Evolutionary conservation across 2,329 filamentous ascomycete genomes (phyloP).

Genomic region (Torrubiellomyces zombiae): DNA sequence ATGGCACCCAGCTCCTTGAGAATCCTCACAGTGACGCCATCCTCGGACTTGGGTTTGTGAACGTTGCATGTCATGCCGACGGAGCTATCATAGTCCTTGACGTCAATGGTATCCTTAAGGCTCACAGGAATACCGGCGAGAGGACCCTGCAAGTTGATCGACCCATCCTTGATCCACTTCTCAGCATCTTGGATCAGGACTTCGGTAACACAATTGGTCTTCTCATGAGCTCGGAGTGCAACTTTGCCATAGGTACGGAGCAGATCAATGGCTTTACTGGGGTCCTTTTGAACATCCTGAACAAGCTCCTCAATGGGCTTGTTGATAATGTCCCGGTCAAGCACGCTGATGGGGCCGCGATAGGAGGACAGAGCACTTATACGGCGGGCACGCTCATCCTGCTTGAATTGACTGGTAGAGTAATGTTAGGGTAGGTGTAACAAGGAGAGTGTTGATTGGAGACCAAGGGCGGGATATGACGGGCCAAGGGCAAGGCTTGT

Average conservation of each 20-base stretch:
- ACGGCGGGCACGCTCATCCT: slow-evolving; percentile 53
- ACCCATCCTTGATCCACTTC: slow-evolving; percentile 42
- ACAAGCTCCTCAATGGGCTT: slow-evolving; percentile 67
- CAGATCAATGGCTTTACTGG: slow-evolving; percentile 50
- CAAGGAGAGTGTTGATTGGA: neutral
- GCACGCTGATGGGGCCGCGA: slow-evolving; percentile 42
- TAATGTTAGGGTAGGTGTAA: slow-evolving; percentile 11
- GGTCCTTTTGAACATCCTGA: slow-evolving; percentile 54
- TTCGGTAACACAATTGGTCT: slow-evolving; percentile 83
- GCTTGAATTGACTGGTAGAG: slow-evolving; percentile 52
- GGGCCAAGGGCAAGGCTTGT: neutral
- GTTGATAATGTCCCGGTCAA: slow-evolving; percentile 51
- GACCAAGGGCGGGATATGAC: slow-evolving; percentile 1
- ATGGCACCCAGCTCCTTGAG: slow-evolving; percentile 79
- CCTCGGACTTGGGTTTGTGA: slow-evolving; percentile 45
- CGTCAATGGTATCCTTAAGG: slow-evolving; percentile 64
- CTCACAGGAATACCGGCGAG: slow-evolving; percentile 77
- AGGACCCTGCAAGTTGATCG: slow-evolving; percentile 59
- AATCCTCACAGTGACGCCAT: slow-evolving; percentile 58
- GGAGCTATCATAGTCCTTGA: slow-evolving; percentile 67
- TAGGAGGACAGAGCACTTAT: slow-evolving; percentile 54
- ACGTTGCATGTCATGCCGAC: slow-evolving; percentile 66
- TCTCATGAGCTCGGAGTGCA: slow-evolving; percentile 64
- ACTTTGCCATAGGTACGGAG: slow-evolving; percentile 80
- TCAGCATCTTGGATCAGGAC: slow-evolving; percentile 67